Conservation (phyloP, 2,329 filamentous ascomycete species). For the Knufia fluminis region DNA sequence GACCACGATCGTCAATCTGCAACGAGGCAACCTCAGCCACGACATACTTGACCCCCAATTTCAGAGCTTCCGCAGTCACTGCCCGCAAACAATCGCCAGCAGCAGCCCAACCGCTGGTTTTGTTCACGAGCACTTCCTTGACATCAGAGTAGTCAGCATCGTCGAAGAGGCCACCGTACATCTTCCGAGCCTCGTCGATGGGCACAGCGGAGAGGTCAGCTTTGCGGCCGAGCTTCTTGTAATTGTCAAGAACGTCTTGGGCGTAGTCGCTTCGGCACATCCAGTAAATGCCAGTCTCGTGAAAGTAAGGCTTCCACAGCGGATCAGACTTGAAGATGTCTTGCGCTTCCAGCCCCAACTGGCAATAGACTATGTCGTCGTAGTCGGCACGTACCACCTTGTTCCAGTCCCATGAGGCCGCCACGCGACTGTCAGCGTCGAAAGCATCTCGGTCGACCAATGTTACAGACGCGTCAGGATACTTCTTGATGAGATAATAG, state of each 20-base stretch:
- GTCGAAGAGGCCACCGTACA: conserved; percentile 51
- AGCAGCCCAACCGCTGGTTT: conserved; percentile 54
- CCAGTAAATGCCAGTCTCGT: conserved; percentile 45
- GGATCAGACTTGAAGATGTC: conserved; percentile 28
- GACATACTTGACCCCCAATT: conserved; percentile 52
- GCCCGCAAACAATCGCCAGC: conserved; percentile 49
- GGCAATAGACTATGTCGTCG: conserved; percentile 24
- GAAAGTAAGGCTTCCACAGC: conserved; percentile 38
- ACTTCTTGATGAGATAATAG: conserved; percentile 41
- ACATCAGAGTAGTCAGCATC: conserved; percentile 52
- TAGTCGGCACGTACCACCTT: conserved; percentile 24
- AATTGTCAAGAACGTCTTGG: conserved; percentile 41
- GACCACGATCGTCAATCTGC: conserved; percentile 38
- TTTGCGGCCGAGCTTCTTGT: conserved; percentile 40
- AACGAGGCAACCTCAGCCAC: conserved; percentile 43
- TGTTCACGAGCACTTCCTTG: conserved; percentile 53
- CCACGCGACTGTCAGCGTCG: conserved; percentile 29
- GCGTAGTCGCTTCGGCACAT: conserved; percentile 39
- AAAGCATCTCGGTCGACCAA: conserved; percentile 34
- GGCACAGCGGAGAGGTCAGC: conserved; percentile 40
- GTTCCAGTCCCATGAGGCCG: conserved; percentile 23
- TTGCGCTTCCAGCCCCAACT: conserved; percentile 26
- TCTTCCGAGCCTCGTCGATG: conserved; percentile 43
- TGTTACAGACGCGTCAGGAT: conserved; percentile 39
- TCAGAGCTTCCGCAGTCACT: conserved; percentile 44